Evolutionary conservation across 1,284 basidiomycete species (phyloP), one percentile per base, ranked within the genome.

Genomic region (Microbotryum scabiosae): DNA sequence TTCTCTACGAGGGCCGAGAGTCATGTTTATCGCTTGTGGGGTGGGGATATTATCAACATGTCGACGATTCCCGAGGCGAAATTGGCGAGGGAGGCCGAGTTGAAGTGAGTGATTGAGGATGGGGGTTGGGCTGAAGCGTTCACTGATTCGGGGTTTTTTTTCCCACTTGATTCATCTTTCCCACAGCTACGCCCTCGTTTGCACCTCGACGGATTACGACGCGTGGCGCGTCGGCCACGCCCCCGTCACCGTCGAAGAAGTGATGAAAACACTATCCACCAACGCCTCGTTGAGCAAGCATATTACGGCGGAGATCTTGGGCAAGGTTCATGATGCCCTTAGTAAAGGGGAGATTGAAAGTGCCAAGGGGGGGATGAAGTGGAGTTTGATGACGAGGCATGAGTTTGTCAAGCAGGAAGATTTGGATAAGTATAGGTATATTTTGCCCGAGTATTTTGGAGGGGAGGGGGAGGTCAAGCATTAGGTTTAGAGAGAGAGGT

Each of bases 11-110:
- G 94, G 44, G 96, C 94, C 23, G 94, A 98, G 81, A 91, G 88
- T 71, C 73, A 84, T 70, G 94, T 97, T 91, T 97, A 97, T 77
- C 82, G 92, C 46, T 80, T 82, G 58, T 92, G 88, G 86, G 93
- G 92, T 16, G 94, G 85, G 7, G 92, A 96, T 76, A 80, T 96
- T 71, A 94, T 96, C 78, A 93, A 92, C 76, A 79, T 71, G 71
- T 93, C 88, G 62, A 88, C 89, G 52, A 79, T 98, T 43, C 94
- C 94, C 3, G 94, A 98, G 77, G 85, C 93, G 28, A 98, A 98
- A 78, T 80, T 97, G 26, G 94, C 94, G 3, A 79, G 93, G 28
- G 94, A 98, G 77, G 91, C 90, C 2, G 94, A 98, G 76, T 75
- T 98, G 20, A 86, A 87, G 90, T 91, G 65, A 62, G 82, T 74